A percentile compares a stretch with the other conserved stretches of the same genome.
phyloP scores from a whole-genome alignment of 1,284 basidiomycete species.

The Leccinum fallax region DNA sequence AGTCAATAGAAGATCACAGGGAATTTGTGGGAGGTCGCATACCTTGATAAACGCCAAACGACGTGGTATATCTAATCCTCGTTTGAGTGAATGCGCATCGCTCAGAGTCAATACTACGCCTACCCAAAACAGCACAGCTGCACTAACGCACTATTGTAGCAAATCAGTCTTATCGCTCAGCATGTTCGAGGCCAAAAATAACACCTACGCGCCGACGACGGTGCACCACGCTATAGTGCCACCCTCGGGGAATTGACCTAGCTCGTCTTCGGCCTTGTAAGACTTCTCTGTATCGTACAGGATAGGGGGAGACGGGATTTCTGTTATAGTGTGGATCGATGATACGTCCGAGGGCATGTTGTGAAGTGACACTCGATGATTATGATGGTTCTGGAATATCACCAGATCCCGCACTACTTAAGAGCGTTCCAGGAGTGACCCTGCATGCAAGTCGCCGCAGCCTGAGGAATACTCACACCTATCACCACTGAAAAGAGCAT shows the following conservation, averaged over 20 bases:
- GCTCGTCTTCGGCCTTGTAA: background rate
- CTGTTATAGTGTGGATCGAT: background rate
- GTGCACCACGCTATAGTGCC: slow-evolving; percentile 28
- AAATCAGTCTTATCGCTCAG: background rate
- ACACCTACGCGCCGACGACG: slow-evolving; percentile 28
- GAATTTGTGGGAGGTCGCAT: background rate
- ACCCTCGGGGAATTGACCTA: slow-evolving; percentile 31
- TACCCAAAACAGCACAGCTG: slow-evolving; percentile 34
- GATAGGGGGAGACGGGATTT: background rate
- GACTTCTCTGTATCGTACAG: slow-evolving; percentile 1
- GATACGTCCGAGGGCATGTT: slow-evolving; percentile 13
- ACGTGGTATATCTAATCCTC: slow-evolving; percentile 23
- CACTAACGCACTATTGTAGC: slow-evolving; percentile 20
- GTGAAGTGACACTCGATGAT: background rate
- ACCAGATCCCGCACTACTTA: background rate
- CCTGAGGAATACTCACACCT: background rate
- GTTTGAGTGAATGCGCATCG: background rate
- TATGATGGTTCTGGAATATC: background rate
- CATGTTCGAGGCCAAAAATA: background rate
- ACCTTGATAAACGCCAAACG: slow-evolving; percentile 39
- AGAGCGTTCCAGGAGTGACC: background rate
- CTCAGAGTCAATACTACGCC: background rate
- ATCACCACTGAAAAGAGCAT: background rate
- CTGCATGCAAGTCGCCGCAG: background rate
- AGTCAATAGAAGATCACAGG: background rate